Percentiles rank a stretch among this genome's conserved stretches.
Conservation (phyloP, 2,329 filamentous ascomycete genomes). For the Pseudogymnoascus sp. region DNA sequence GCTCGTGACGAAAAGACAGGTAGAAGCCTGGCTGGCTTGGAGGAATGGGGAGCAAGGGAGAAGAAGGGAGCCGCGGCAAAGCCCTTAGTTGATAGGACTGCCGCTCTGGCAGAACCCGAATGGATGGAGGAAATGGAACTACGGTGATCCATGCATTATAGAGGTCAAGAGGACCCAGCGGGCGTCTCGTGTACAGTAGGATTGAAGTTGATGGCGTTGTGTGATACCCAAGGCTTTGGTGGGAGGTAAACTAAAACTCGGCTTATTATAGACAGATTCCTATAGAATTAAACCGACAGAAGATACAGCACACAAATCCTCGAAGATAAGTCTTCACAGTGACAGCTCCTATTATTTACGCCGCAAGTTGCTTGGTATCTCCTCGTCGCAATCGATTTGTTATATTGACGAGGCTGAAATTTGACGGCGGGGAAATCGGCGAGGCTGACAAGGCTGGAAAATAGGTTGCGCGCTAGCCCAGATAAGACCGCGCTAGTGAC, state of each 20-base stretch:
- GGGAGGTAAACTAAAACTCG: background rate
- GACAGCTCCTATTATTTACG: background rate
- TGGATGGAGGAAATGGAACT: conserved; percentile 32
- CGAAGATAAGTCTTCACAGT: background rate
- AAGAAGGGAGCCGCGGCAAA: conserved; percentile 9
- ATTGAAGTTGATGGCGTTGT: background rate
- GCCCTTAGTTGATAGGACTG: conserved; percentile 8
- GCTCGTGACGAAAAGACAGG: conserved; percentile 32
- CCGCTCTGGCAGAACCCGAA: conserved; percentile 23
- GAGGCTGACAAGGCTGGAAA: conserved; percentile 5
- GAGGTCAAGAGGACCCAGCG: background rate
- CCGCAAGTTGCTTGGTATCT: background rate
- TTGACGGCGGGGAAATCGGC: background rate
- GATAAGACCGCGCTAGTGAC: conserved; percentile 3
- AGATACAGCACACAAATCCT: background rate
- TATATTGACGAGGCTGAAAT: background rate
- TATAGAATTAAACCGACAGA: background rate
- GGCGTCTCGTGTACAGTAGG: background rate
- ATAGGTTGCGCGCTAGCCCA: background rate
- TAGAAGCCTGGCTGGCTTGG: conserved; percentile 14
- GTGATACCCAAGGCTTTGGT: conserved; percentile 2
- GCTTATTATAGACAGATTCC: background rate
- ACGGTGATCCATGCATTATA: conserved; percentile 16
- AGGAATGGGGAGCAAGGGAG: conserved; percentile 1
- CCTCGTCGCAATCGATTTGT: background rate